phyloP scores from a whole-genome alignment of 176 grass and related monocot species.

The maize (Zea mays) region DNA sequence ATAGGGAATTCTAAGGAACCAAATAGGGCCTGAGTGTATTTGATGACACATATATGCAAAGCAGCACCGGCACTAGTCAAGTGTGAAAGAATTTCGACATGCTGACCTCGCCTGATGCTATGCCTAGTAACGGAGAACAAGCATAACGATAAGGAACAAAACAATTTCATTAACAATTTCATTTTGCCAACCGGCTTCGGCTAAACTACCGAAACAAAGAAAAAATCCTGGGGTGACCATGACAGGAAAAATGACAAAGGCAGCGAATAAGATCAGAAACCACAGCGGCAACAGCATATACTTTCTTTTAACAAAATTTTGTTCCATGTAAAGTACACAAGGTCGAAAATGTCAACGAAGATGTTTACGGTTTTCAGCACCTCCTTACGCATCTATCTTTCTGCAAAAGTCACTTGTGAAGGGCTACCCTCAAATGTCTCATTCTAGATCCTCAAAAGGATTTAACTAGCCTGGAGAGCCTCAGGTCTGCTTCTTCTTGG shows the following conservation, averaged over 20 bases:
- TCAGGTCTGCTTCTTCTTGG: constrained; percentile 60
- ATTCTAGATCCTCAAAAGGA: constrained; percentile 42
- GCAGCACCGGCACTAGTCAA: too few relatives aligned
- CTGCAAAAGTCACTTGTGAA: constrained; percentile 38
- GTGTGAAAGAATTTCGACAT: too few relatives aligned
- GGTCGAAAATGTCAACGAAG: constrained; percentile 39
- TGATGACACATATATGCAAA: too few relatives aligned
- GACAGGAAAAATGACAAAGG: neutral
- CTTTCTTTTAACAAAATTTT: constrained; percentile 48
- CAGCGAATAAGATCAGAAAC: constrained; percentile 9
- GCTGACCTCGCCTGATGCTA: too few relatives aligned
- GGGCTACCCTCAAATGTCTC: constrained; percentile 38
- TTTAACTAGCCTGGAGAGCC: constrained; percentile 32
- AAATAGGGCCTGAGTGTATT: too few relatives aligned
- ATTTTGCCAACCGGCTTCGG: too few relatives aligned
- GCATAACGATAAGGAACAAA: too few relatives aligned
- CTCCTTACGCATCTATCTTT: constrained; percentile 39
- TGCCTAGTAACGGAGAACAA: too few relatives aligned
- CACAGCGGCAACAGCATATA: constrained; percentile 18
- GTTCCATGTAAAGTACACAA: constrained; percentile 49
- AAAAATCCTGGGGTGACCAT: neutral
- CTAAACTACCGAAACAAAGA: too few relatives aligned
- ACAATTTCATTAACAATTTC: too few relatives aligned
- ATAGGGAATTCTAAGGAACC: too few relatives aligned
- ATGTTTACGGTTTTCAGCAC: constrained; percentile 34